A percentile compares a stretch with the other conserved stretches of the same genome.
Conservation (phyloP, 2,329 filamentous ascomycete species). For the Fusarium newnesense region DNA sequence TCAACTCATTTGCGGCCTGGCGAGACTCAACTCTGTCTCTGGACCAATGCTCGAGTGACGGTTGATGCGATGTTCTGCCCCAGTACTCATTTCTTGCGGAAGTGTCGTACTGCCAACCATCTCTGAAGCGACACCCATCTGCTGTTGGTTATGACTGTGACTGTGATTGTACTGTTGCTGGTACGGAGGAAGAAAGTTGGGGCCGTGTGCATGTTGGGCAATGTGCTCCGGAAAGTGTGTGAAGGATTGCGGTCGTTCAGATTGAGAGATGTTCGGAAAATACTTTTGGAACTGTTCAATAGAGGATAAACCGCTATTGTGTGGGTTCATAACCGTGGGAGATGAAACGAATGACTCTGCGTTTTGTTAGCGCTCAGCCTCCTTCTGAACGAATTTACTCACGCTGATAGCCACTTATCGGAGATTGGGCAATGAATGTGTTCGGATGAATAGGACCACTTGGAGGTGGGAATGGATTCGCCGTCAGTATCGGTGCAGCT, state of each 20-base stretch:
- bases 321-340: slow-evolving; percentile 19
- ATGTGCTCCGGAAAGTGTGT: slow-evolving; percentile 32
- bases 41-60: slow-evolving; percentile 2
- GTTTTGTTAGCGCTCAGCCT: slow-evolving; percentile 8
- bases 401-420: slow-evolving; percentile 40
- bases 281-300: slow-evolving; percentile 34
- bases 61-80: slow-evolving; percentile 19
- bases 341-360: slow-evolving; percentile 30
- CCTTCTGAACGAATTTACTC: neutral
- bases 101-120: slow-evolving; percentile 36
- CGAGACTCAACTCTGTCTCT: slow-evolving; percentile 6
- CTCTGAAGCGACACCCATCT: slow-evolving; percentile 34
- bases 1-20: neutral
- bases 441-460: neutral
- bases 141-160: neutral
- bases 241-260: slow-evolving; percentile 28
- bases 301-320: slow-evolving; percentile 29
- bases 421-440: slow-evolving; percentile 25
- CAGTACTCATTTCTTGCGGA: slow-evolving; percentile 38
- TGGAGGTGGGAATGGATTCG: slow-evolving; percentile 25
- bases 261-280: slow-evolving; percentile 29
- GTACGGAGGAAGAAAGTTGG: slow-evolving; percentile 27
- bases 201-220: neutral
- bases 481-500: slow-evolving; percentile 6
- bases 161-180: slow-evolving; percentile 7